Evolutionary conservation across 2,329 filamentous ascomycete genomes (phyloP).

Genomic region (Hymenoscyphus occultus): DNA sequence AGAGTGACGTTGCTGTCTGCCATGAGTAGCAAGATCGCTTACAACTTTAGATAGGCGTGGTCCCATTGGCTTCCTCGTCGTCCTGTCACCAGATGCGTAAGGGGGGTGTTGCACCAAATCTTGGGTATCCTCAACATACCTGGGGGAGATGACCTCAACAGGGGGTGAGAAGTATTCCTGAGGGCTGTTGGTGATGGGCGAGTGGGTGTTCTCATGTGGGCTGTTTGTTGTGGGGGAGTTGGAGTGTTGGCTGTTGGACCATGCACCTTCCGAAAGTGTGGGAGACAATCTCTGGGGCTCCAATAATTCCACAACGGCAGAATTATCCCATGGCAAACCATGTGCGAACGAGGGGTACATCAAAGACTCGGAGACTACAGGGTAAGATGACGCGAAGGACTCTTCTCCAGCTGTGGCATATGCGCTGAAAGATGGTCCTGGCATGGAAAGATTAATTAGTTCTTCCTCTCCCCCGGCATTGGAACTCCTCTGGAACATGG

Average conservation of each 20-base stretch:
- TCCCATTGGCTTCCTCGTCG: constrained; percentile 32
- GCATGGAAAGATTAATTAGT: constrained; percentile 23
- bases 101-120: constrained; percentile 31
- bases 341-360: constrained; percentile 26
- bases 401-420: constrained; percentile 29
- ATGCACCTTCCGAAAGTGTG: constrained; percentile 27
- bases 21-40: constrained; percentile 28
- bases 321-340: constrained; percentile 30
- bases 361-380: constrained; percentile 25
- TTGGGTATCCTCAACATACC: constrained; percentile 33
- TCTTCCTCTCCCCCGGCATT: constrained; percentile 22
- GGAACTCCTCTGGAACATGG: constrained; percentile 29
- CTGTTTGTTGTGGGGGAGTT: constrained; percentile 24
- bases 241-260: constrained; percentile 27
- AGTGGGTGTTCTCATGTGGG: constrained; percentile 25
- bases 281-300: constrained; percentile 34
- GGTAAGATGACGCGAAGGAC: constrained; percentile 18
- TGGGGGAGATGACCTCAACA: constrained; percentile 33
- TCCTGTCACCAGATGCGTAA: constrained; percentile 32
- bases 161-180: constrained; percentile 33
- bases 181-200: constrained; percentile 29
- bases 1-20: constrained; percentile 21
- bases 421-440: constrained; percentile 25
- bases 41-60: constrained; percentile 34
- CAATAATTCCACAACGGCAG: constrained; percentile 21